Evolutionary conservation across 2,329 filamentous ascomycete genomes (phyloP), one percentile per base, ranked within the genome.

Genomic region (Leptographium procerum): DNA sequence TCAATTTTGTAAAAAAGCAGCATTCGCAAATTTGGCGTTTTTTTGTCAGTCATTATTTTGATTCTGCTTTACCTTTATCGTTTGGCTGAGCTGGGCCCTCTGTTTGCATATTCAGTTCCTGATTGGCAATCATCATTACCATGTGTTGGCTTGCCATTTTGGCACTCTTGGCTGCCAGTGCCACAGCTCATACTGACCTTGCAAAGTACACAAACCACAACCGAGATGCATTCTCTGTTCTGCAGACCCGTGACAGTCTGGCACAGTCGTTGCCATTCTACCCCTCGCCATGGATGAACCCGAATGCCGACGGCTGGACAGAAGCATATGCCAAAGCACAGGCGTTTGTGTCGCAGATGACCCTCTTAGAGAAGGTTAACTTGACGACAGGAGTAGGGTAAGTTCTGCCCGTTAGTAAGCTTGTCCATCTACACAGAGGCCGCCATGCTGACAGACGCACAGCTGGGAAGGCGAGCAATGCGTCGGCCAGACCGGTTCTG

Each of bases 331-430:
- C 73, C 24, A 85, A 87, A 70, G 91, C 91, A 1, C 83, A 82
- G 64, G 82, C 78, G 3, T 92, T 96, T 66, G 90, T 96, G 52
- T 87, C 86, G 11, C 84, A 91, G 69, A 73, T 96, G 72, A 95
- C 90, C 0, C 77, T 96, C 40, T 69, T 84, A 13, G 91, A 96
- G 71, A 96, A 96, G 75, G 90, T 97, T 71, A 97, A 97, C 71
- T 71, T 99, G 63, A 97, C 92, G 3, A 96, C 91, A 0, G 92
- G 92, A 70, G 82, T 87, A 63, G 91, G 91, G 82, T 92, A 73
- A 70, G 84, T 73, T 16, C 26, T 51, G 33, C 5, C 10, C 24
- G 7, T 19, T 6, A 43, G 40, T 8, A n/a, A n/a, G n/a, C n/a
- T 11, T 10, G 47, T 51, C 7, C 14, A 8, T 16, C 5, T 47